Evolutionary conservation across 441 rosid species (phyloP), one percentile per base, ranked within the genome.

Genomic region (Gossypium davidsonii): DNA sequence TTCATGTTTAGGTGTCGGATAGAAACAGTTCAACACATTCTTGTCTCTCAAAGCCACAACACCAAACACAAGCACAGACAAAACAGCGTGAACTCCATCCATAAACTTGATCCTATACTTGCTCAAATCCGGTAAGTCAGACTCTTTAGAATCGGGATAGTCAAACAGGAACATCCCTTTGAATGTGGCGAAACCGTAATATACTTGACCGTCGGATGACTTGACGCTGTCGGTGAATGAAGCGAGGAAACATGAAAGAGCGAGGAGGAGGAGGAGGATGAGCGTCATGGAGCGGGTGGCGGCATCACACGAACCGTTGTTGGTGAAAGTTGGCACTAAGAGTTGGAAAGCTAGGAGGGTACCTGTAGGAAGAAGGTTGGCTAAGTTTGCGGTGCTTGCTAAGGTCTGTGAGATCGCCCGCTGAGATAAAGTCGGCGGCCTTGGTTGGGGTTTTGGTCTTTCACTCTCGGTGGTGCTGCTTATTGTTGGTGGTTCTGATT

Each of bases 351-450:
- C 91, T 42, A 87, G 63, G 1, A 89, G 82, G 2, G 93, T 87
- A 25, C 93, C 93, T 14, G 93, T 89, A 0, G 93, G 91, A 51
- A 89, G 91, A 73, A 89, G 91, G 78, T 89, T 85, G 8, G 93
- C 85, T 9, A 89, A 80, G 82, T 84, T 85, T 3, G 93, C 91
- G 28, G 83, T 85, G 76, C 82, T 79, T 0, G 85, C 82, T 7
- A 89, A 79, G 18, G 91, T 84, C 69, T 85, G 93, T 18, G 91
- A 79, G 66, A 87, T 48, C 21, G 91, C 89, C 1, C 74, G 63
- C 9, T 79, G 88, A 4, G 90, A 73, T 9, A 67, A 53, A 9
- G 90, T 84, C 0, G 73, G 58, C 4, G 79, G 85, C 48, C 74
- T 74, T 66, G 76, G 14, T 63, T 82, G 78, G 0, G 80, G 39